A percentile compares a stretch with the other conserved stretches of the same genome.
phyloP scores from a whole-genome alignment of 2,329 filamentous ascomycete genomes.

The Aspergillus fumigatus region DNA sequence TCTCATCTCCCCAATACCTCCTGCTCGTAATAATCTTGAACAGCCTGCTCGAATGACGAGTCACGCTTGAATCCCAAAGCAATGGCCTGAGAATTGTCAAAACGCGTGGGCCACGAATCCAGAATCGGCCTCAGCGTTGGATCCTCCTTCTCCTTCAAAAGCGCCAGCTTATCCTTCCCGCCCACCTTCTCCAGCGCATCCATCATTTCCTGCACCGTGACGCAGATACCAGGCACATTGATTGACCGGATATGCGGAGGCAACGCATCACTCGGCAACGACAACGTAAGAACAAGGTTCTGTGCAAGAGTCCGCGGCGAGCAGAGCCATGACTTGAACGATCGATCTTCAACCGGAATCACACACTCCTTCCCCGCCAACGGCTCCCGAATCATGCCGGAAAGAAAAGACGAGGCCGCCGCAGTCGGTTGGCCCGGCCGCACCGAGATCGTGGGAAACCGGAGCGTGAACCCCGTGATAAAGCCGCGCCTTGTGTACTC shows the following conservation, averaged over 20 bases:
- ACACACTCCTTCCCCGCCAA: slow-evolving; percentile 52
- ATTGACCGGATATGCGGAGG: slow-evolving; percentile 47
- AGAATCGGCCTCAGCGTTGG: slow-evolving; percentile 50
- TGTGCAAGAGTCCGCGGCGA: slow-evolving; percentile 50
- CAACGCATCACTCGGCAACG: slow-evolving; percentile 38
- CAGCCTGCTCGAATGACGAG: slow-evolving; percentile 50
- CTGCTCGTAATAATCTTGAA: slow-evolving; percentile 55
- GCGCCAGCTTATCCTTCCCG: slow-evolving; percentile 47
- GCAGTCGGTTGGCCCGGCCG: slow-evolving; percentile 57
- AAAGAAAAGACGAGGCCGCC: slow-evolving; percentile 61
- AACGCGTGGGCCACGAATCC: slow-evolving; percentile 53
- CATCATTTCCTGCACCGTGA: slow-evolving; percentile 54
- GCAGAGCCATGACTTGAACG: slow-evolving; percentile 52
- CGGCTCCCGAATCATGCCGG: slow-evolving; percentile 61
- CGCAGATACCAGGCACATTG: slow-evolving; percentile 53
- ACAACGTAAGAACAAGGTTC: slow-evolving; percentile 51
- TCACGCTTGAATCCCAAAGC: slow-evolving; percentile 51
- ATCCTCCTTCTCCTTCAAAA: slow-evolving; percentile 51
- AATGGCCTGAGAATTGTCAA: slow-evolving; percentile 50
- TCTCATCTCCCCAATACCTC: slow-evolving; percentile 14
- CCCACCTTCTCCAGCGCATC: slow-evolving; percentile 53
- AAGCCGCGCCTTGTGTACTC: slow-evolving; percentile 58
- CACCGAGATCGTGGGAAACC: slow-evolving; percentile 60
- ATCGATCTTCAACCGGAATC: slow-evolving; percentile 48
- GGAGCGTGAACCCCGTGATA: slow-evolving; percentile 54